Conservation (phyloP, 768 basidiomycete genomes). For the Omphalotus guepiniiformis region DNA sequence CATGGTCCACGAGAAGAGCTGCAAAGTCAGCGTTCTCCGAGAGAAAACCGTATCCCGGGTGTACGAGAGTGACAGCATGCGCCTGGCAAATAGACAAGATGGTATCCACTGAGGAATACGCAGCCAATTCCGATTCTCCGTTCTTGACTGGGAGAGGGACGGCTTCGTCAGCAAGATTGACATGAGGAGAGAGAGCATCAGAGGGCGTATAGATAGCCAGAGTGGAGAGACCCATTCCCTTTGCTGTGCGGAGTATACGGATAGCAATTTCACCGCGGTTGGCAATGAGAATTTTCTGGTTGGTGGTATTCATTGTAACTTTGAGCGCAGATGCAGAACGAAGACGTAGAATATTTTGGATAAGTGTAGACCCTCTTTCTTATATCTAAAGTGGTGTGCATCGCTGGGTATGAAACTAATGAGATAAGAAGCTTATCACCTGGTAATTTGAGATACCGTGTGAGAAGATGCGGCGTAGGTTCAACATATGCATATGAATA, state of each 20-base stretch:
- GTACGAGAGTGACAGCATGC: slow-evolving; percentile 45
- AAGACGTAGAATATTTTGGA: no score
- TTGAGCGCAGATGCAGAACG: no score
- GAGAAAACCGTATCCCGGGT: slow-evolving; percentile 64
- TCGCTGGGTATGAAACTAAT: no score
- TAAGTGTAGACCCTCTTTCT: no score
- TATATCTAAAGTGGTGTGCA: no score
- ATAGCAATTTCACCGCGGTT: slow-evolving; percentile 74
- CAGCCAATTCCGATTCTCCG: slow-evolving; percentile 34
- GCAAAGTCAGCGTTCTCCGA: slow-evolving; percentile 62
- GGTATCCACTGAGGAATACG: slow-evolving; percentile 34
- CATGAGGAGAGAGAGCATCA: slow-evolving; percentile 57
- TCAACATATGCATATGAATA: neutral
- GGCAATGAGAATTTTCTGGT: slow-evolving; percentile 57
- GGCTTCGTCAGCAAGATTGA: slow-evolving; percentile 49
- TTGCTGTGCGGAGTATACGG: slow-evolving; percentile 56
- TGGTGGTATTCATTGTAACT: no score
- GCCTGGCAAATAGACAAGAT: slow-evolving; percentile 41
- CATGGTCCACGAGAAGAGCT: slow-evolving; percentile 36
- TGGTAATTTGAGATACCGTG: neutral
- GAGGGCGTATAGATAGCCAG: slow-evolving; percentile 57
- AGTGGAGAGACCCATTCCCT: slow-evolving; percentile 44
- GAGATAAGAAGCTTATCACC: slow-evolving; percentile 9
- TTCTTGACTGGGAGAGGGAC: slow-evolving; percentile 26
- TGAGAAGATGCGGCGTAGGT: neutral